phyloP scores from a whole-genome alignment of 495 filamentous ascomycete species.

The Daldinia grandis region DNA sequence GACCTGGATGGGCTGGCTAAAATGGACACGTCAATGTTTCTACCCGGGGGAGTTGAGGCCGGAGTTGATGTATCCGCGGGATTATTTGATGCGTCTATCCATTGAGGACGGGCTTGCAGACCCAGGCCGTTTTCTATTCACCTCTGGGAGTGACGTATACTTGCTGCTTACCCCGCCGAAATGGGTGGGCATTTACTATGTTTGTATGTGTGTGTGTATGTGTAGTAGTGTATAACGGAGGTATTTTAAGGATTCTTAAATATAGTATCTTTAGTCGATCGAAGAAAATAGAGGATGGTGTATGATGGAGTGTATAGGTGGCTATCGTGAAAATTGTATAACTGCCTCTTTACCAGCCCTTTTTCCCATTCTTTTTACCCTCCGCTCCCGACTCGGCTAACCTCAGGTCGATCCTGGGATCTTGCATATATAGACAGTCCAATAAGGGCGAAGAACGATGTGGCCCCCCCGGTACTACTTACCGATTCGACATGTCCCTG shows the following conservation, averaged over 20 bases:
- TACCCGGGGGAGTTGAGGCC: constrained; percentile 13
- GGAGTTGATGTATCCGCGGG: constrained; percentile 33
- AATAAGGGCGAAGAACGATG: constrained; percentile 15
- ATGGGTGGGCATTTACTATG: constrained; percentile 34
- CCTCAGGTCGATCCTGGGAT: constrained; percentile 36
- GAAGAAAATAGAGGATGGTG: constrained; percentile 8
- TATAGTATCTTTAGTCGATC: constrained; percentile 10
- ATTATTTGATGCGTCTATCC: constrained; percentile 32
- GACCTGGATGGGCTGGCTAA: constrained; percentile 34
- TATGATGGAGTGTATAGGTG: background rate
- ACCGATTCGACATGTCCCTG: constrained; percentile 21
- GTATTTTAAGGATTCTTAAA: constrained; percentile 2
- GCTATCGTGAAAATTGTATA: constrained; percentile 31
- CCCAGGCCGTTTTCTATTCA: constrained; percentile 7
- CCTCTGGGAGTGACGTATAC: constrained; percentile 29
- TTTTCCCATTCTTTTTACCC: constrained; percentile 25
- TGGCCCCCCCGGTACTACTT: constrained; percentile 8
- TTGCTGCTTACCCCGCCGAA: constrained; percentile 28
- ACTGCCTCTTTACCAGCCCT: constrained; percentile 4
- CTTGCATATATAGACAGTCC: constrained; percentile 21
- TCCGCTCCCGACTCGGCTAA: constrained; percentile 39
- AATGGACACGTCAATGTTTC: constrained; percentile 39
- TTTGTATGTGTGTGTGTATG: background rate
- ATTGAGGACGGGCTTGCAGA: constrained; percentile 21
- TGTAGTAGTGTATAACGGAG: background rate